phyloP scores from a whole-genome alignment of 2,329 filamentous ascomycete species.

The Epichloe bromicola region DNA sequence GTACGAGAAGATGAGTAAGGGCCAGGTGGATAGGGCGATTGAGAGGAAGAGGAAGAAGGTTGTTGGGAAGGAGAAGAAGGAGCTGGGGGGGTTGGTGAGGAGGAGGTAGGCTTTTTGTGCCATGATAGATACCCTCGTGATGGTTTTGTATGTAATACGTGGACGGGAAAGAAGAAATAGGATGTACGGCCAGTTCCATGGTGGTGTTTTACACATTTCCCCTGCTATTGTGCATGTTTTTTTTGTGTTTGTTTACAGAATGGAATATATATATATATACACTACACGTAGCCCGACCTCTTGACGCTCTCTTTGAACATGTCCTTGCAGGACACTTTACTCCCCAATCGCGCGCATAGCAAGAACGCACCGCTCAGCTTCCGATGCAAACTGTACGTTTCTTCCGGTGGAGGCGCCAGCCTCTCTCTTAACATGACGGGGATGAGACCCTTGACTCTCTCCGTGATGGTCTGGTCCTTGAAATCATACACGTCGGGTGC shows the following conservation, averaged over 20 bases:
- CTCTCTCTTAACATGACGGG: constrained; percentile 87
- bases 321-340: constrained; percentile 65
- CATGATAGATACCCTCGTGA: no score
- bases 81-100: constrained; percentile 35
- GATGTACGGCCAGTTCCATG: no score
- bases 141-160: no score
- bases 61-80: constrained; percentile 70
- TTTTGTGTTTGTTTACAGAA: no score
- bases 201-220: not conserved
- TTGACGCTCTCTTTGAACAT: constrained; percentile 54
- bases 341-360: constrained; percentile 76
- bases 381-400: constrained; percentile 90
- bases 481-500: constrained; percentile 88
- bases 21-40: constrained; percentile 71
- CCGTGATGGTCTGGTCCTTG: constrained; percentile 86
- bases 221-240: no score
- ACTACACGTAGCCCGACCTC: constrained; percentile 20
- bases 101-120: not conserved
- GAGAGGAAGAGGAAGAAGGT: constrained; percentile 86
- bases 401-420: constrained; percentile 82
- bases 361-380: constrained; percentile 94
- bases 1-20: constrained; percentile 72
- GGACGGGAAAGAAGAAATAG: no score
- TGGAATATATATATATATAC: no score
- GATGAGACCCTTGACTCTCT: constrained; percentile 76